These are phyloP conservation scores for Solanum rostratum DNA, from an alignment of 257 asterid genomes.

Conservation along the genomic window DNA sequence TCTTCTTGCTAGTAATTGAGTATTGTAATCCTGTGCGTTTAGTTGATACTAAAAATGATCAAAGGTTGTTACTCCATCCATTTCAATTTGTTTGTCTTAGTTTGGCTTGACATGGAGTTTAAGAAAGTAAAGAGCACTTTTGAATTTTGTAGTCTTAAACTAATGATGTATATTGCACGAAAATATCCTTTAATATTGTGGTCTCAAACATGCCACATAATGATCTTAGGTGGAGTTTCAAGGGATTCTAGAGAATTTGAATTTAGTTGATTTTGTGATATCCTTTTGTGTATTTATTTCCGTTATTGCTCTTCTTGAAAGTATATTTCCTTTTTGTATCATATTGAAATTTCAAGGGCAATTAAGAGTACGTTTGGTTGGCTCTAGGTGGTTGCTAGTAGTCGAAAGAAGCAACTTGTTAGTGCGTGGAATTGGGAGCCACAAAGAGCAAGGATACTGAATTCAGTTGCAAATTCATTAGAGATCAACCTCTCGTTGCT, in stretches of 20 bases:
- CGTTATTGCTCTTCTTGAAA: neutral
- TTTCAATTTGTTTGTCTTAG: neutral
- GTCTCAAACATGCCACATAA: neutral
- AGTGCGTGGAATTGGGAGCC: conserved; percentile 86
- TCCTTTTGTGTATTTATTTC: neutral
- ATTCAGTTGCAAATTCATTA: conserved; percentile 71
- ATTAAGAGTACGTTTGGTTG: conserved; percentile 3
- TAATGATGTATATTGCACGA: neutral
- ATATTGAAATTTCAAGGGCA: neutral
- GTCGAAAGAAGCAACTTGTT: conserved; percentile 50
- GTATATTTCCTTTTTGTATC: neutral
- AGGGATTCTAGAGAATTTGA: neutral
- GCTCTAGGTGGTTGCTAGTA: conserved; percentile 50
- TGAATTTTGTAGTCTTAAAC: neutral
- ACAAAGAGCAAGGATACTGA: conserved; percentile 66
- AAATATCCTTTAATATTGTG: neutral
- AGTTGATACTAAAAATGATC: neutral
- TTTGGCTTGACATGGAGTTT: neutral
- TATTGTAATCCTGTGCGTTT: neutral
- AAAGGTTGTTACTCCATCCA: neutral
- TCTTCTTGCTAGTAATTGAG: neutral
- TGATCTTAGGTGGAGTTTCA: neutral
- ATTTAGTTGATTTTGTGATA: neutral
- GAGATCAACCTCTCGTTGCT: conserved; percentile 79
- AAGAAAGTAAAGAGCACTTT: neutral